Evolutionary conservation across 257 asterid species (phyloP), one percentile per base, ranked within the genome.

Genomic region (Plantago ovata): DNA sequence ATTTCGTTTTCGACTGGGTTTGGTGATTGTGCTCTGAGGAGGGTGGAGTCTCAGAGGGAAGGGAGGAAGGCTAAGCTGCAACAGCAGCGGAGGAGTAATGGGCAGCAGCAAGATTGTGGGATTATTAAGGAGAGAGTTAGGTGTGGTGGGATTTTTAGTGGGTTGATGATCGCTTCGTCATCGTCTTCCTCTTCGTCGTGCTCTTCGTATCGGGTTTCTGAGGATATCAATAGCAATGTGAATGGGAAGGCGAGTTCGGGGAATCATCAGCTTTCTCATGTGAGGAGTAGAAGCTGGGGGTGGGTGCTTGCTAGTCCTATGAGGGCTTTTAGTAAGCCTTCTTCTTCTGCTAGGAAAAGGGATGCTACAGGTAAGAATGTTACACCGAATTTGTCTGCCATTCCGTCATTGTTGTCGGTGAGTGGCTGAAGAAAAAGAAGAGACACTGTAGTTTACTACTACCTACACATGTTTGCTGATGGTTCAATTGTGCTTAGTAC

Each of bases 241-340:
- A 68, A 65, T 50, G 79, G 79, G 38, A 67, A 77, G 45, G 41
- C 74, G 55, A 36, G 78, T 1, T 68, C 53, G 21, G 65, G 76
- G 15, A 75, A 75, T 12, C 68, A 77, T 20, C 78, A 77, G 64
- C 33, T 55, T 18, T 39, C 60, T 21, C 95, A 92, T 77, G 91
- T 88, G 56, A 84, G 97, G 79, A 88, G 77, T 65, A 93, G 58
- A 75, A 93, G 95, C 61, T 89, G 97, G 98, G 97, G 95, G 3
- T 89, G 98, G 99, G 94, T 94, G 64, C 79, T 93, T 61, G 97
- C 99, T 3, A 88, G 97, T 46, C 99, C 99, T n/a, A 86, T 93
- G 87, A 93, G 94, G 60, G 97, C 95, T 49, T 89, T 93, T 60
- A 65, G 77, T 42, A 82, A 81, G 75, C 77, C 94, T 56, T 72